phyloP scores from a whole-genome alignment of 805 yeast genomes.

The Wickerhamiella nectarea region DNA sequence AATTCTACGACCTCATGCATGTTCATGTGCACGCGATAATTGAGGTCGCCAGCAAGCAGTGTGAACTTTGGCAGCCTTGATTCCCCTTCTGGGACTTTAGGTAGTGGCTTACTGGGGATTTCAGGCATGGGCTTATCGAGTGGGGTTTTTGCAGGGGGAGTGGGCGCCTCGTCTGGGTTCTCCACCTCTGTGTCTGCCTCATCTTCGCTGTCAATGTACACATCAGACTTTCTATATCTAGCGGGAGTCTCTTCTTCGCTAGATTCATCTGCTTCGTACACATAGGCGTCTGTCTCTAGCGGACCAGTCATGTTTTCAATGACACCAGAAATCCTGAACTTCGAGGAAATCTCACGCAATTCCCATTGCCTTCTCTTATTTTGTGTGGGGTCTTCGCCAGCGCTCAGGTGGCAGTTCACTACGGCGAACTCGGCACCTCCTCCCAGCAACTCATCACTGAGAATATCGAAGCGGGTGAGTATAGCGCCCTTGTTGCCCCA shows the following conservation, averaged over 20 bases:
- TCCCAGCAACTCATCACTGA: slow-evolving; percentile 17
- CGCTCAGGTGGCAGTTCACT: slow-evolving; percentile 39
- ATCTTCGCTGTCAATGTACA: neutral
- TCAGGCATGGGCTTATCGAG: neutral
- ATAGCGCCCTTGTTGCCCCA: slow-evolving; percentile 57
- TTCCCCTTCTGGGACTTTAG: neutral
- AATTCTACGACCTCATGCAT: slow-evolving; percentile 23
- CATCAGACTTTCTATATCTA: slow-evolving; percentile 12
- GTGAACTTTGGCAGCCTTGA: slow-evolving; percentile 11
- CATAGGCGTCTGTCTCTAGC: slow-evolving; percentile 5
- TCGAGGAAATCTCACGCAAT: slow-evolving; percentile 28
- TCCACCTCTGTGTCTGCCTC: slow-evolving; percentile 26
- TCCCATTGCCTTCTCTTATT: slow-evolving; percentile 34
- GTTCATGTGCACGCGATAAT: slow-evolving; percentile 38
- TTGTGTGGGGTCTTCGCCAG: slow-evolving; percentile 30
- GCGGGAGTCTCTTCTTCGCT: neutral
- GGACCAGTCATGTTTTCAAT: neutral
- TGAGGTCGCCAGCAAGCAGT: slow-evolving; percentile 41
- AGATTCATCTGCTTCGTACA: slow-evolving; percentile 5
- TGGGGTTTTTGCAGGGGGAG: slow-evolving; percentile 23
- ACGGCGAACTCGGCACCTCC: slow-evolving; percentile 26
- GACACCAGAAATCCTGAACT: slow-evolving; percentile 22
- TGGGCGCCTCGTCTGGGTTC: slow-evolving; percentile 53
- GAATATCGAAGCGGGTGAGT: slow-evolving; percentile 30
- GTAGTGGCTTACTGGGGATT: neutral